These are phyloP conservation scores for Calonectria montana DNA, from an alignment of 2,329 filamentous ascomycete genomes.

Conservation along the genomic window DNA sequence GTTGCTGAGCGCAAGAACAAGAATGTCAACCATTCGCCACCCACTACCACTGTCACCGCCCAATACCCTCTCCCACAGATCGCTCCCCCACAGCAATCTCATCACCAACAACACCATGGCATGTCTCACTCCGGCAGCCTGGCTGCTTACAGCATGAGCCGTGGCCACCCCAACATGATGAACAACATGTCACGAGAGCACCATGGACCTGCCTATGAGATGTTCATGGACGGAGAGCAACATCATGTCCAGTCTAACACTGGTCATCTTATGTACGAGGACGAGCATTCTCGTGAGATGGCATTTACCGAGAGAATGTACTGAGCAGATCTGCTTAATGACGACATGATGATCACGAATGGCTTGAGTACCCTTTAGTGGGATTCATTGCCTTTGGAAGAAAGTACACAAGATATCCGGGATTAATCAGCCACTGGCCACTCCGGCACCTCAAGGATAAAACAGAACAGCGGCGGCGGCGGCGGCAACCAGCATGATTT, in stretches of 20 bases:
- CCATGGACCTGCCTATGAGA: constrained; percentile 52
- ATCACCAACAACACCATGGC: constrained; percentile 41
- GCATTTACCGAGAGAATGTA: constrained; percentile 58
- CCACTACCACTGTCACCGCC: constrained; percentile 23
- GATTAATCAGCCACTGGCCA: constrained; percentile 11
- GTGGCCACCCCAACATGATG: constrained; percentile 40
- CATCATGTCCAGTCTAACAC: constrained; percentile 35
- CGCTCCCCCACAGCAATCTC: constrained; percentile 35
- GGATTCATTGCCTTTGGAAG: not conserved
- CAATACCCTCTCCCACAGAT: constrained; percentile 45
- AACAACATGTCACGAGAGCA: constrained; percentile 46
- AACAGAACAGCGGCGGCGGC: constrained; percentile 33
- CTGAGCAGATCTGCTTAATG: constrained; percentile 39
- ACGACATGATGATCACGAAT: constrained; percentile 27
- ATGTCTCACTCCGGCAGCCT: constrained; percentile 44
- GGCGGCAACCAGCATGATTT: constrained; percentile 37
- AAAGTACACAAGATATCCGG: constrained; percentile 12
- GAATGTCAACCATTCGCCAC: constrained; percentile 39
- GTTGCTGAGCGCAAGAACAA: constrained; percentile 57
- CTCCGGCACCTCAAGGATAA: constrained; percentile 21
- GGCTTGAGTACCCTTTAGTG: not conserved
- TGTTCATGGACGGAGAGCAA: constrained; percentile 57
- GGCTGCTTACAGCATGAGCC: constrained; percentile 48
- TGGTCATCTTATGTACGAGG: constrained; percentile 56
- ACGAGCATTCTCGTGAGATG: constrained; percentile 55